A percentile compares a stretch with the other conserved stretches of the same genome.
Conservation (phyloP, 2,329 filamentous ascomycete genomes). For the Colletotrichum paranaense region DNA sequence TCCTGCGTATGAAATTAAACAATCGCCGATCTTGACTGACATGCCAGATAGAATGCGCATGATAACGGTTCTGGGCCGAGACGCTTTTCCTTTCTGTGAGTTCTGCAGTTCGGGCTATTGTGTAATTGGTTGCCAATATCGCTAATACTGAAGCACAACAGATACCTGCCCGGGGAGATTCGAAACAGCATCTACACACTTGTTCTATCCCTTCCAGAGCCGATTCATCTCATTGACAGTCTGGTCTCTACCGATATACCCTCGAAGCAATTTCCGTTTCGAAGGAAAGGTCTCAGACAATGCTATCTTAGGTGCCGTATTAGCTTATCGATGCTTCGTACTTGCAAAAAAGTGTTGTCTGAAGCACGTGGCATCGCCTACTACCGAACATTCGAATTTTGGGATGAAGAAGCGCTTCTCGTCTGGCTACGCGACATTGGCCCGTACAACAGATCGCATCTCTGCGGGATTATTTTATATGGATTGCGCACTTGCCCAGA, state of each 20-base stretch:
- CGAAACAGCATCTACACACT: neutral
- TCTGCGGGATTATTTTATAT: neutral
- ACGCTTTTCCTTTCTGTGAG: neutral
- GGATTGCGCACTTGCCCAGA: too few relatives aligned
- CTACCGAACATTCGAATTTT: neutral
- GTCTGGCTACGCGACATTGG: neutral
- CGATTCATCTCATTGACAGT: fast-evolving
- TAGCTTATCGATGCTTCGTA: neutral
- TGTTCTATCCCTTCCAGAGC: neutral
- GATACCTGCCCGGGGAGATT: neutral
- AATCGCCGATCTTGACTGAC: too few relatives aligned
- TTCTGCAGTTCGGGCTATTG: neutral
- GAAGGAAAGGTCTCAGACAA: too few relatives aligned
- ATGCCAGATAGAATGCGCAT: too few relatives aligned
- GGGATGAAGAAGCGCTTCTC: neutral
- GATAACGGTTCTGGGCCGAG: too few relatives aligned
- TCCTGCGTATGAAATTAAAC: too few relatives aligned
- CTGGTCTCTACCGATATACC: too few relatives aligned
- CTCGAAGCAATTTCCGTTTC: too few relatives aligned
- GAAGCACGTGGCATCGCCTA: neutral
- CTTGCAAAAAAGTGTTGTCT: neutral
- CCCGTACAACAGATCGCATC: neutral
- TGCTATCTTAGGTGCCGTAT: too few relatives aligned
- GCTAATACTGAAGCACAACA: neutral
- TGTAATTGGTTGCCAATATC: neutral